A percentile compares a stretch with the other conserved stretches of the same genome.
phyloP scores from a whole-genome alignment of 306 rosid species.

The Echinosophora koreensis region DNA sequence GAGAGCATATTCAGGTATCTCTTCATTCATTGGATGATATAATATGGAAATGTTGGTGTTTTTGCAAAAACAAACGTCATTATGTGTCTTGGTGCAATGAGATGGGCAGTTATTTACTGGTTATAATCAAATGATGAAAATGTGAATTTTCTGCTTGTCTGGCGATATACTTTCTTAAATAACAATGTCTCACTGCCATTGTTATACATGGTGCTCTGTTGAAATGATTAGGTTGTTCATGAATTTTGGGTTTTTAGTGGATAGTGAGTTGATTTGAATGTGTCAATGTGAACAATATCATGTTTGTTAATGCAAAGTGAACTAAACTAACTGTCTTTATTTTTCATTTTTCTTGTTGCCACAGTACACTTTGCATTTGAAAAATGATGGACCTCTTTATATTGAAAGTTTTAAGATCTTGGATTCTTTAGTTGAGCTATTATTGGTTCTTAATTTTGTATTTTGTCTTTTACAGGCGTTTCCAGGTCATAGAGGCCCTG shows the following conservation, averaged over 20 bases:
- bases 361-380: background rate
- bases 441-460: conserved; percentile 35
- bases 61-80: background rate
- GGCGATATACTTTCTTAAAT: background rate
- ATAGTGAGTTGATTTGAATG: background rate
- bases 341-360: background rate
- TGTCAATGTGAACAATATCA: background rate
- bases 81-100: background rate
- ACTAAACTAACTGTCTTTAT: background rate
- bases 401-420: background rate
- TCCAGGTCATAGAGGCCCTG: conserved; percentile 90
- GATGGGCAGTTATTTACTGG: background rate
- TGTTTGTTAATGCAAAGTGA: conserved; percentile 6
- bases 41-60: background rate
- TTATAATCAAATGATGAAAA: background rate
- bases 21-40: background rate
- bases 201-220: background rate
- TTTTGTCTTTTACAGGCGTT: conserved; percentile 70
- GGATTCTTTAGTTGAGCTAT: conserved; percentile 3
- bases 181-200: background rate
- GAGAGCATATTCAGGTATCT: conserved; percentile 87
- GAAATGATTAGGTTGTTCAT: background rate
- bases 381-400: background rate
- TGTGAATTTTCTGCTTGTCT: conserved; percentile 4
- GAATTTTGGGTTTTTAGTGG: conserved; percentile 26